Conservation (phyloP, 345 rosid genomes). For the Punica granatum region DNA sequence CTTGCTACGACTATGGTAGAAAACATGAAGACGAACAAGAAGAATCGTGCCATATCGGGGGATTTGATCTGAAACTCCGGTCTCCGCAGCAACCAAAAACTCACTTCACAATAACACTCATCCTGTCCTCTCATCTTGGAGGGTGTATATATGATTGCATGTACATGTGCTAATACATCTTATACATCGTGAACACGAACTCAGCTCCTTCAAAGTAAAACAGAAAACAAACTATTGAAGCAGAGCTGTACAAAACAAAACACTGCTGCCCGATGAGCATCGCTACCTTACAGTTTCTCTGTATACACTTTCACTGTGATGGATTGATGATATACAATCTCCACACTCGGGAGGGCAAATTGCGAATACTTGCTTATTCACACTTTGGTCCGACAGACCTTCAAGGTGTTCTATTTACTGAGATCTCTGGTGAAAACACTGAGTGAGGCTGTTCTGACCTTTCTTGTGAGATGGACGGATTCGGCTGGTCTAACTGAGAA, state of each 20-base stretch:
- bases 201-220: conserved; percentile 1
- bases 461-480: conserved; percentile 30
- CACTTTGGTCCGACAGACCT: conserved; percentile 4
- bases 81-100: background rate
- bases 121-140: conserved; percentile 3
- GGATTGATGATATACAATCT: background rate
- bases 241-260: conserved; percentile 22
- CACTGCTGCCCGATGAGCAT: background rate
- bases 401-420: conserved; percentile 61
- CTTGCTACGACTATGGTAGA: too few species aligned
- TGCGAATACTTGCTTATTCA: background rate
- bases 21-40: too few species aligned
- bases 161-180: conserved; percentile 7
- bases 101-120: conserved; percentile 1
- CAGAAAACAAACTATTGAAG: conserved; percentile 7
- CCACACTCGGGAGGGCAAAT: background rate
- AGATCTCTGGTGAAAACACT: conserved; percentile 36
- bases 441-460: conserved; percentile 31
- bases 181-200: conserved; percentile 14
- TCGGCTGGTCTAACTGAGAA: conserved; percentile 41
- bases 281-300: background rate
- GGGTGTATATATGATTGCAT: background rate
- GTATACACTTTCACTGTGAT: background rate
- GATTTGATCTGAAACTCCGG: too few species aligned
- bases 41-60: too few species aligned